phyloP scores from a whole-genome alignment of 1,284 basidiomycete species.

The Marasmius tenuissimus region DNA sequence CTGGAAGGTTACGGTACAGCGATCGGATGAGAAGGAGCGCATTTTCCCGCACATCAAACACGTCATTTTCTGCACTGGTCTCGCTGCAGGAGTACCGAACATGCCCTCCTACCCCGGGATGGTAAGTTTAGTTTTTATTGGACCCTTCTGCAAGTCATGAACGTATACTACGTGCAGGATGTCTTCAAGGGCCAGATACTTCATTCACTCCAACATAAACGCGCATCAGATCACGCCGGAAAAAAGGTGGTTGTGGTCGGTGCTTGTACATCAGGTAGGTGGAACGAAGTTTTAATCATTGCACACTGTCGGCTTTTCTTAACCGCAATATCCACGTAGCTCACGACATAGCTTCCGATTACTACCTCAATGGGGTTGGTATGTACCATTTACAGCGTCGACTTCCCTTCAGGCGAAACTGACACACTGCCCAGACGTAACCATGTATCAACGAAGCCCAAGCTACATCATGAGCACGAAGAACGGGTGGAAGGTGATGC shows the following conservation, averaged over 20 bases:
- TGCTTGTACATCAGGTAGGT: slow-evolving; percentile 58
- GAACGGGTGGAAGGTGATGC: slow-evolving; percentile 40
- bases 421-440: slow-evolving; percentile 39
- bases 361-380: slow-evolving; percentile 11
- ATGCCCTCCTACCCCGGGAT: slow-evolving; percentile 37
- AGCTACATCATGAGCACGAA: slow-evolving; percentile 61
- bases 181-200: slow-evolving; percentile 11
- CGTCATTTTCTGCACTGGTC: slow-evolving; percentile 42
- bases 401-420: not conserved
- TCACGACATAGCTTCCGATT: slow-evolving; percentile 13
- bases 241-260: slow-evolving; percentile 49
- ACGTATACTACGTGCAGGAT: slow-evolving; percentile 26
- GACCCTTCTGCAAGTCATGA: not conserved
- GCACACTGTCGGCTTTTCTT: not conserved
- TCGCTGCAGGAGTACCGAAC: slow-evolving; percentile 36
- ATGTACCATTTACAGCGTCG: not conserved
- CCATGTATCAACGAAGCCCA: slow-evolving; percentile 62
- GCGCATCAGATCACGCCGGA: slow-evolving; percentile 10
- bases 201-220: slow-evolving; percentile 10
- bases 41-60: slow-evolving; percentile 28
- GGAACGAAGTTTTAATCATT: not conserved
- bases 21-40: slow-evolving; percentile 37
- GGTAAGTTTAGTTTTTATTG: not conserved
- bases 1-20: slow-evolving; percentile 41
- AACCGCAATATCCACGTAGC: not conserved